Percentiles rank a stretch among this genome's conserved stretches.
phyloP scores from a whole-genome alignment of 768 basidiomycete species.

The Mycena alexandri region DNA sequence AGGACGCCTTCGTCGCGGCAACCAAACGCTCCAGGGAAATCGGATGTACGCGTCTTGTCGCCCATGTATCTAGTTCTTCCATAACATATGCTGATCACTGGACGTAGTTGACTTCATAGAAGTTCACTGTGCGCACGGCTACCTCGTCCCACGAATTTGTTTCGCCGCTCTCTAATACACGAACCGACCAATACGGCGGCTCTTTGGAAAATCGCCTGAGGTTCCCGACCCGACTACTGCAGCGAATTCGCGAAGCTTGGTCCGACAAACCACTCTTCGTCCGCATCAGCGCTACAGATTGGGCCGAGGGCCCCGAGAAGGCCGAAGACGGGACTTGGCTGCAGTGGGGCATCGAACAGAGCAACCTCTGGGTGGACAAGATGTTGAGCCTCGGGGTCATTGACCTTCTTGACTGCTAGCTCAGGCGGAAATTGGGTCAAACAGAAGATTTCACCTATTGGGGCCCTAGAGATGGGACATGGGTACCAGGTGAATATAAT shows the following conservation, averaged over 20 bases:
- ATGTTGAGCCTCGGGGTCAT: conserved; percentile 69
- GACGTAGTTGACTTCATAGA: conserved; percentile 76
- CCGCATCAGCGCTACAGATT: conserved; percentile 76
- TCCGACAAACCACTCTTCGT: conserved; percentile 77
- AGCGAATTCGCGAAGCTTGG: conserved; percentile 69
- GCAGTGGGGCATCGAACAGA: conserved; percentile 86
- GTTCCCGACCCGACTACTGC: conserved; percentile 69
- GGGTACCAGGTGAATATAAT: conserved; percentile 68
- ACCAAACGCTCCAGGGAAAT: conserved; percentile 66
- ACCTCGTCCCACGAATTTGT: conserved; percentile 76
- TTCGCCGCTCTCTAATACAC: conserved; percentile 80
- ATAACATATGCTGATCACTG: conserved; percentile 4
- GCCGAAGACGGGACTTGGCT: conserved; percentile 67
- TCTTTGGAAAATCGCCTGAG: conserved; percentile 80
- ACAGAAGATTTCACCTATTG: conserved; percentile 64
- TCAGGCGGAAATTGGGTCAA: conserved; percentile 74
- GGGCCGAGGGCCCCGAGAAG: conserved; percentile 70
- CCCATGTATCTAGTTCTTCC: background rate
- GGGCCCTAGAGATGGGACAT: conserved; percentile 48
- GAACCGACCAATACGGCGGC: conserved; percentile 81
- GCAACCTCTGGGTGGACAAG: conserved; percentile 66
- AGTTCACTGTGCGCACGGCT: conserved; percentile 79
- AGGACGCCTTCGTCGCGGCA: conserved; percentile 71
- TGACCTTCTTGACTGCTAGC: conserved; percentile 82
- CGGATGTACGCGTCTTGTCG: conserved; percentile 66